These are phyloP conservation scores for Halenospora varia DNA, from an alignment of 495 filamentous ascomycete species.

Conservation along the genomic window DNA sequence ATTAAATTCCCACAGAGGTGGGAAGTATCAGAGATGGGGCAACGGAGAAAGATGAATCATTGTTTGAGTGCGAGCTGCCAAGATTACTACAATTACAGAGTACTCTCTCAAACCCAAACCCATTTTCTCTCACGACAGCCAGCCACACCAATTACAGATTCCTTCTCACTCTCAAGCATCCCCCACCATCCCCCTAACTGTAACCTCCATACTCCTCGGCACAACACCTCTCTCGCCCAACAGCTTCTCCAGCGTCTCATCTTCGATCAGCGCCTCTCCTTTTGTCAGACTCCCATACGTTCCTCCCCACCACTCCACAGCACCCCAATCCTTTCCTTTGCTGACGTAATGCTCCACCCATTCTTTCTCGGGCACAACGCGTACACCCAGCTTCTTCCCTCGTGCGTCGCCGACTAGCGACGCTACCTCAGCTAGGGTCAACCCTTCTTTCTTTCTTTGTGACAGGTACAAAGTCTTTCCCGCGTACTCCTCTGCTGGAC, in stretches of 20 bases:
- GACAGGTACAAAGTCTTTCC: constrained; percentile 37
- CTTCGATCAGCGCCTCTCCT: constrained; percentile 38
- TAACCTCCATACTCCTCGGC: constrained; percentile 32
- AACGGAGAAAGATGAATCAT: too few species aligned
- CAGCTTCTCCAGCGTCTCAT: constrained; percentile 34
- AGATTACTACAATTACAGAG: too few species aligned
- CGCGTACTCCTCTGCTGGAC: constrained; percentile 23
- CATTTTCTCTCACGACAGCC: too few species aligned
- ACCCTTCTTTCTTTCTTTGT: constrained; percentile 21
- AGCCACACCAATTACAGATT: too few species aligned
- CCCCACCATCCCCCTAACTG: constrained; percentile 25
- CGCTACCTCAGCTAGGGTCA: constrained; percentile 33
- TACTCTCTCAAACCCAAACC: too few species aligned
- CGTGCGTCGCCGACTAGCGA: constrained; percentile 26
- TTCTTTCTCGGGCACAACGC: constrained; percentile 29
- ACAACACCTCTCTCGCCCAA: constrained; percentile 30
- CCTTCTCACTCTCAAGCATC: too few species aligned
- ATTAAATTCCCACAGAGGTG: too few species aligned
- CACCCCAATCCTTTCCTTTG: constrained; percentile 27
- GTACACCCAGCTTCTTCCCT: constrained; percentile 20
- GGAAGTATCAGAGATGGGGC: too few species aligned
- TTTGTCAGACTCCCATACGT: constrained; percentile 39
- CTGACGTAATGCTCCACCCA: constrained; percentile 37
- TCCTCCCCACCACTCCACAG: constrained; percentile 41
- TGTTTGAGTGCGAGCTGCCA: too few species aligned